A percentile compares a stretch with the other conserved stretches of the same genome.
These are phyloP conservation scores for Tylopilus sp. DNA, from an alignment of 768 basidiomycete species.

Conservation along the genomic window DNA sequence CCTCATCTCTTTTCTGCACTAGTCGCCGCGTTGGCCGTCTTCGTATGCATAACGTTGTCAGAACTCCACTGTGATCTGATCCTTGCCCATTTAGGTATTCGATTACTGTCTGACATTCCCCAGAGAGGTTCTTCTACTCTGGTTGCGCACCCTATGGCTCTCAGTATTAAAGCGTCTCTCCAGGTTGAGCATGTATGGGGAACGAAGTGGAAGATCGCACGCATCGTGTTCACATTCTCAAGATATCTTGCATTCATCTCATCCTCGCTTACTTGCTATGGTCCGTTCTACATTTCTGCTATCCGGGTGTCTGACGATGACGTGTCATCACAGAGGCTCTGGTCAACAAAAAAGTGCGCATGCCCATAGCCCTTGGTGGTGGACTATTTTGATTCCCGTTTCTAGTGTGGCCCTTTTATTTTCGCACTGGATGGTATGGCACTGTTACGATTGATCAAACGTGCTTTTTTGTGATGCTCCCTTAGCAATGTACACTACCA, in stretches of 20 bases:
- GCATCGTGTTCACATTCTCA: constrained; percentile 23
- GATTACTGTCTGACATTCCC: constrained; percentile 26
- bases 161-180: not conserved
- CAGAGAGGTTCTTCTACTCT: constrained; percentile 17
- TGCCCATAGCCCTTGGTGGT: not conserved
- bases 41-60: constrained; percentile 8
- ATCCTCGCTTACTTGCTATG: constrained; percentile 15
- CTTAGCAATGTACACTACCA: constrained; percentile 13
- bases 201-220: constrained; percentile 21
- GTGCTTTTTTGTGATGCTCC: not conserved
- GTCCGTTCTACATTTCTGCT: constrained; percentile 4
- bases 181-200: constrained; percentile 26
- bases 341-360: constrained; percentile 1
- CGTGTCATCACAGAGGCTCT: constrained; percentile 6
- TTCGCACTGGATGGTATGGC: constrained; percentile 18
- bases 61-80: not conserved
- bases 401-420: constrained; percentile 20
- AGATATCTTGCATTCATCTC: constrained; percentile 27
- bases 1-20: not conserved
- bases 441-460: not conserved
- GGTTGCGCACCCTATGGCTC: not conserved
- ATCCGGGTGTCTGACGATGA: not conserved
- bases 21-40: constrained; percentile 18
- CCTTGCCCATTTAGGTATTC: constrained; percentile 4
- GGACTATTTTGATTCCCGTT: not conserved